Evolutionary conservation across 805 yeast species (phyloP).

Genomic region (Maudiozyma bulderi): DNA sequence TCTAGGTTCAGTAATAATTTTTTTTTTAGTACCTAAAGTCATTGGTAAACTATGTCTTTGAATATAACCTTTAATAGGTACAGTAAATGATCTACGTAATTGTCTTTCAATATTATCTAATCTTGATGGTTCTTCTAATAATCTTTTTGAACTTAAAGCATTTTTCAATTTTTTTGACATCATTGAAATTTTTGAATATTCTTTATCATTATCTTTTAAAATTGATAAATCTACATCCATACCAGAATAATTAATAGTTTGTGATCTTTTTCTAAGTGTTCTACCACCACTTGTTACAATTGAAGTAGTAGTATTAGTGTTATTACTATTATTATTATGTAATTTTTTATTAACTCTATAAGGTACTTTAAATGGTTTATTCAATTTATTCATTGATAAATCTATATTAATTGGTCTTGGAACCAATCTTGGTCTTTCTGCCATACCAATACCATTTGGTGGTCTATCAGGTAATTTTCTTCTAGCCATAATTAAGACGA

Average conservation of each 20-base stretch:
- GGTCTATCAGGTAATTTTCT: conserved; percentile 35
- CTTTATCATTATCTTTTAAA: conserved; percentile 14
- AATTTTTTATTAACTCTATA: conserved; percentile 25
- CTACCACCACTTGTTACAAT: too few species aligned
- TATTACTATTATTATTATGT: background rate
- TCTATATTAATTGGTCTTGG: conserved; percentile 45
- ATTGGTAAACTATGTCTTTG: conserved; percentile 50
- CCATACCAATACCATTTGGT: conserved; percentile 48
- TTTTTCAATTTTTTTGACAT: conserved; percentile 36
- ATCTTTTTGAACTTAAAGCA: conserved; percentile 51
- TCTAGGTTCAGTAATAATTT: conserved; percentile 64
- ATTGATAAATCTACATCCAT: conserved; percentile 27
- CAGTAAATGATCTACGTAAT: conserved; percentile 42
- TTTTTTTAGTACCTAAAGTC: conserved; percentile 73
- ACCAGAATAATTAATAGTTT: conserved; percentile 33
- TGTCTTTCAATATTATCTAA: conserved; percentile 32
- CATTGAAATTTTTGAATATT: background rate
- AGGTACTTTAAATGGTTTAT: conserved; percentile 65
- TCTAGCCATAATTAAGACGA: conserved; percentile 30
- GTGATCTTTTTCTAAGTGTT: conserved; percentile 22
- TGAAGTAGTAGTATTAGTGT: background rate
- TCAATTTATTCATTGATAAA: conserved; percentile 43
- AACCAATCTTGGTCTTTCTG: conserved; percentile 54
- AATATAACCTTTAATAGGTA: conserved; percentile 44
- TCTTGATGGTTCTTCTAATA: conserved; percentile 32